A percentile compares a stretch with the other conserved stretches of the same genome.
These are phyloP conservation scores for Hibiscus tridactylites DNA, from an alignment of 345 rosid genomes.

Conservation along the genomic window DNA sequence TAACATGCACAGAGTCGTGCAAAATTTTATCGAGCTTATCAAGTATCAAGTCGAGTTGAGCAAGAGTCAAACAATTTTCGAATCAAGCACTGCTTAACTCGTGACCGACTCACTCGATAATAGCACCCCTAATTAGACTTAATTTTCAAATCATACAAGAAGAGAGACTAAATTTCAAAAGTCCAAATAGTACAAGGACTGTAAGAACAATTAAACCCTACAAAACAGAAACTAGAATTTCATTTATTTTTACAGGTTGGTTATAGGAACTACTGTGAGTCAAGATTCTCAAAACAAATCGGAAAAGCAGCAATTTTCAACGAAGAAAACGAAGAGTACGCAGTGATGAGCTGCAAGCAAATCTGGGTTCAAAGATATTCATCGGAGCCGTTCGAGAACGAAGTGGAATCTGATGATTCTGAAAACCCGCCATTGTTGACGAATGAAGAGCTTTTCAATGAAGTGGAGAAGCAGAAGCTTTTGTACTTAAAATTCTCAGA, in stretches of 20 bases:
- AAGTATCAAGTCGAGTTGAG: too few relatives aligned
- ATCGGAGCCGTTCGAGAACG: slow-evolving; percentile 67
- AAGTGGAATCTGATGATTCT: slow-evolving; percentile 34
- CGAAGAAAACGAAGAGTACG: slow-evolving; percentile 74
- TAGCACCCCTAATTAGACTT: too few relatives aligned
- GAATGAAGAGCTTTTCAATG: slow-evolving; percentile 32
- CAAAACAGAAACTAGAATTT: too few relatives aligned
- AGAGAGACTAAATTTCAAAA: too few relatives aligned
- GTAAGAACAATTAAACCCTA: too few relatives aligned
- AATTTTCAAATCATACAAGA: too few relatives aligned
- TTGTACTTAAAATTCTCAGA: slow-evolving; percentile 47
- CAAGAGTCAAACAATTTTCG: too few relatives aligned
- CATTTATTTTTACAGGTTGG: slow-evolving; percentile 33
- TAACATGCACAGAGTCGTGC: too few relatives aligned
- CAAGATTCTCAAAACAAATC: slow-evolving; percentile 65
- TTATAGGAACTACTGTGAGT: slow-evolving; percentile 60
- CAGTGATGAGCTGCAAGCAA: slow-evolving; percentile 57
- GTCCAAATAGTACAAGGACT: too few relatives aligned
- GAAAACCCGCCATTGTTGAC: slow-evolving; percentile 4
- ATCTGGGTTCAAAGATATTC: slow-evolving; percentile 54
- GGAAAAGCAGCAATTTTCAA: slow-evolving; percentile 72
- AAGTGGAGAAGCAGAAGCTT: slow-evolving; percentile 42
- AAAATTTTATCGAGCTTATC: too few relatives aligned
- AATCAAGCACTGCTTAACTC: too few relatives aligned
- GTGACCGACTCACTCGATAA: too few relatives aligned